Evolutionary conservation across 768 basidiomycete genomes (phyloP).

Genomic region (Gloeostereum incarnatum): DNA sequence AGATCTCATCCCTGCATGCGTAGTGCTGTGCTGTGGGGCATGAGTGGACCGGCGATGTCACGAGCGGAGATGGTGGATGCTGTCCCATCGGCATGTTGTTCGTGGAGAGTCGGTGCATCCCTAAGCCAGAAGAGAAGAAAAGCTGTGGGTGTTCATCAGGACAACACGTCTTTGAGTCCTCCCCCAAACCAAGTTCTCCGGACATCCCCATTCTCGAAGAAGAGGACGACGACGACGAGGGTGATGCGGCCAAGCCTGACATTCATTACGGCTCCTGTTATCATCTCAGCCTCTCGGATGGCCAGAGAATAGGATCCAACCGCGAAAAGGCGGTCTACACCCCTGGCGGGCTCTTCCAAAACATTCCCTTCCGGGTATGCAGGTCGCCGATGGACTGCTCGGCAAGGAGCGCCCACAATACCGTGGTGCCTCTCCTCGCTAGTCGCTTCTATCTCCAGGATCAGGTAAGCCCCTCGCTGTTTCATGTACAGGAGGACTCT

Average conservation of each 20-base stretch:
- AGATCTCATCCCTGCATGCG: neutral
- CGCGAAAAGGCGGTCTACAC: neutral
- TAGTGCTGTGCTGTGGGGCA: neutral
- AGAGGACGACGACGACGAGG: neutral
- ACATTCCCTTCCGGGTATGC: neutral
- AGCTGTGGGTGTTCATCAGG: neutral
- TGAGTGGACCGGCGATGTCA: neutral
- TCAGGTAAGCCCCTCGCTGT: neutral
- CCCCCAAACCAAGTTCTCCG: neutral
- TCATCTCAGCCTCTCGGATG: neutral
- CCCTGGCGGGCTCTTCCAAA: neutral
- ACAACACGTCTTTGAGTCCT: neutral
- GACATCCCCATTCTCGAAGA: neutral
- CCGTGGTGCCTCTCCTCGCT: neutral
- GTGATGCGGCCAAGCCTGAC: neutral
- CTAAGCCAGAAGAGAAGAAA: neutral
- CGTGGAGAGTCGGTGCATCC: neutral
- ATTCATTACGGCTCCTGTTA: neutral
- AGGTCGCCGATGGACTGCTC: neutral
- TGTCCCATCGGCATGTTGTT: neutral
- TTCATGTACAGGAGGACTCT: no score
- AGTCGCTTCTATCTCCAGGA: neutral
- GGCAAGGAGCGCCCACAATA: neutral
- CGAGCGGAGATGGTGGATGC: neutral
- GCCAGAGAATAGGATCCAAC: neutral